phyloP scores from a whole-genome alignment of 2,329 filamentous ascomycete species.

The Karstenula rhodostoma region DNA sequence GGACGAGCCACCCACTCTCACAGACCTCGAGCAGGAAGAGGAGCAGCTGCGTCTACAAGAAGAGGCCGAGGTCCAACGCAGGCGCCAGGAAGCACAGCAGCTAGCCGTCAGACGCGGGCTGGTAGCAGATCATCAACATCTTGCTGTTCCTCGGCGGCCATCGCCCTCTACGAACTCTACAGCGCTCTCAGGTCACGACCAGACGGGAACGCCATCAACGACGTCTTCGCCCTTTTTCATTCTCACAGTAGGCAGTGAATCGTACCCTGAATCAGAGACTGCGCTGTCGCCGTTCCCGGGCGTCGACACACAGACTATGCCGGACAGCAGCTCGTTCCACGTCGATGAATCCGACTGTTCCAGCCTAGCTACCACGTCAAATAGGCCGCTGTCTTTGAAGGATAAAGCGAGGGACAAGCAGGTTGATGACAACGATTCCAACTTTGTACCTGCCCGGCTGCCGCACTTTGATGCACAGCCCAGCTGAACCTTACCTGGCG shows the following conservation, averaged over 20 bases:
- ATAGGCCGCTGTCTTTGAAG: conserved; percentile 32
- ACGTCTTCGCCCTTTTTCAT: conserved; percentile 27
- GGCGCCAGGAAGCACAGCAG: conserved; percentile 62
- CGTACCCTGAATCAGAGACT: conserved; percentile 16
- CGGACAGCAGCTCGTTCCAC: conserved; percentile 40
- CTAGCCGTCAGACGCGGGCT: conserved; percentile 65
- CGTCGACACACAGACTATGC: conserved; percentile 41
- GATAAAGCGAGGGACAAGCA: conserved; percentile 25
- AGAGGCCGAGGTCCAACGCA: conserved; percentile 62
- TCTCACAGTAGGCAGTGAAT: conserved; percentile 27
- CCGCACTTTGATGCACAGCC: conserved; percentile 40
- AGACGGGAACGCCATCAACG: conserved; percentile 22
- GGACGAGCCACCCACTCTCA: conserved; percentile 57
- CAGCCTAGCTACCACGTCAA: conserved; percentile 38
- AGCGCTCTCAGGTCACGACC: conserved; percentile 22
- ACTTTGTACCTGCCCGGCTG: conserved; percentile 46
- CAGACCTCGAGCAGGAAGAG: conserved; percentile 66
- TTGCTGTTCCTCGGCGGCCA: conserved; percentile 20
- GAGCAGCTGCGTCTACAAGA: conserved; percentile 62
- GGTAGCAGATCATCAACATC: conserved; percentile 33
- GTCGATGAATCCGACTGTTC: conserved; percentile 40
- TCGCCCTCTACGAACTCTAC: conserved; percentile 17
- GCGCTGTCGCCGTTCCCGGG: conserved; percentile 31
- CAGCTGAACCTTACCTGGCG: conserved; percentile 20
- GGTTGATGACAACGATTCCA: conserved; percentile 15